phyloP scores from a whole-genome alignment of 2,329 filamentous ascomycete genomes.

The Talaromyces albobiverticillius region DNA sequence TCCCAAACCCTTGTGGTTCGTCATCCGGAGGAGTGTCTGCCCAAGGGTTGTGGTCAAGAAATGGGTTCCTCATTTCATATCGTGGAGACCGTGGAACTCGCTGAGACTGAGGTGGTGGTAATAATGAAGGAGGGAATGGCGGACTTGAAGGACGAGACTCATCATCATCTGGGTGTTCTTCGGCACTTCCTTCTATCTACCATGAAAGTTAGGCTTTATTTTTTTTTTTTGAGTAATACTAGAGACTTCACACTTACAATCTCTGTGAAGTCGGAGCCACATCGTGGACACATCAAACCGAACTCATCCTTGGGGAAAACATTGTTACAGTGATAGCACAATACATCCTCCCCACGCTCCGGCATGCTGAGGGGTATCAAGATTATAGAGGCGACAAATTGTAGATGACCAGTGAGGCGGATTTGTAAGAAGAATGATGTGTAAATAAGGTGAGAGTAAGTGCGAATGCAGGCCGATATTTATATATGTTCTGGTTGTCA shows the following conservation, averaged over 20 bases:
- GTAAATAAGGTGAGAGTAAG: background rate
- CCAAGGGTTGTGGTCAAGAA: constrained; percentile 49
- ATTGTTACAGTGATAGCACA: constrained; percentile 75
- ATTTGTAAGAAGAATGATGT: background rate
- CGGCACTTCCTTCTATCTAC: constrained; percentile 33
- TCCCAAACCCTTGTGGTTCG: constrained; percentile 30
- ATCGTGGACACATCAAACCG: constrained; percentile 72
- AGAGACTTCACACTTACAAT: constrained; percentile 57
- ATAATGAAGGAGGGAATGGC: background rate
- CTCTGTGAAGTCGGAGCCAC: constrained; percentile 75
- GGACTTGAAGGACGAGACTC: constrained; percentile 13
- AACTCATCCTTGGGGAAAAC: constrained; percentile 77
- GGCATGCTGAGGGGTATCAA: constrained; percentile 26
- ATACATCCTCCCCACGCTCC: constrained; percentile 64
- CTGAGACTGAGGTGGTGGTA: constrained; percentile 22
- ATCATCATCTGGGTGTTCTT: constrained; percentile 23
- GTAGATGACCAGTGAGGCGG: background rate
- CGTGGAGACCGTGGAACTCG: constrained; percentile 24
- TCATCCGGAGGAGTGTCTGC: constrained; percentile 44
- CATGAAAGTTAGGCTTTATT: background rate
- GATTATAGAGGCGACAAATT: background rate
- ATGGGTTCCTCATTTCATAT: constrained; percentile 28
- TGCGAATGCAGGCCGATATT: background rate
- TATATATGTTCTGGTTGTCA: background rate
- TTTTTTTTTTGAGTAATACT: background rate